These are phyloP conservation scores for Triangularia verruculosa DNA, from an alignment of 2,329 filamentous ascomycete species.

Conservation along the genomic window DNA sequence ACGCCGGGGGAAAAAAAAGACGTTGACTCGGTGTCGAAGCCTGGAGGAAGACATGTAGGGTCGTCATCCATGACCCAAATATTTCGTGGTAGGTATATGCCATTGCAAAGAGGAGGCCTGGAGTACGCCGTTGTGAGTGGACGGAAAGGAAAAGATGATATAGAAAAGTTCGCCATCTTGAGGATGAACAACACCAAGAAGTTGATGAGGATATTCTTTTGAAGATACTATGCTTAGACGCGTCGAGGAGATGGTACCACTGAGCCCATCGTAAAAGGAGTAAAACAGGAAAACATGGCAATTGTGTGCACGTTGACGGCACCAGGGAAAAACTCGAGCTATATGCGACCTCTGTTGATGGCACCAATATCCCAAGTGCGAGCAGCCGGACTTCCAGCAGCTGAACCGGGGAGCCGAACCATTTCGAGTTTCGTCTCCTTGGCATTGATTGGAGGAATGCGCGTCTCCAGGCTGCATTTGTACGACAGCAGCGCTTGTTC, in stretches of 20 bases:
- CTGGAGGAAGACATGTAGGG: conserved; percentile 31
- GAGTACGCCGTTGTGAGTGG: conserved; percentile 31
- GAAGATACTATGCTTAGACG: too few species aligned
- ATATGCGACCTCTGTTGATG: background rate
- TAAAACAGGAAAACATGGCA: background rate
- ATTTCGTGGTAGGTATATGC: conserved; percentile 20
- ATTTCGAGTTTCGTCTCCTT: background rate
- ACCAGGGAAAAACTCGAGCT: background rate
- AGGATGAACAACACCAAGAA: background rate
- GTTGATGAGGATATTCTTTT: too few species aligned
- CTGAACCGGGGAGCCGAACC: background rate
- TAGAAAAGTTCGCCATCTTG: background rate
- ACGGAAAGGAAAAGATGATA: conserved; percentile 26
- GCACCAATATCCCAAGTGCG: background rate
- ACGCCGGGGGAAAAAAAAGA: conserved; percentile 31
- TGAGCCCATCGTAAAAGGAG: background rate
- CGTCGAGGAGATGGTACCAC: background rate
- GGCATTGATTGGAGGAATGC: background rate
- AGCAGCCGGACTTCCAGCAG: background rate
- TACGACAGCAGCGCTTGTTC: background rate
- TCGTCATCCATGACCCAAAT: conserved; percentile 30
- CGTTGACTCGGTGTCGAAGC: conserved; percentile 28
- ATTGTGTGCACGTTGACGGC: background rate
- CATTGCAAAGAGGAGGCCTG: conserved; percentile 25
- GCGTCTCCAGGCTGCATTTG: background rate